Percentiles rank a stretch among this genome's conserved stretches.
These are phyloP conservation scores for Psilocybe azurescens DNA, from an alignment of 768 basidiomycete genomes.

Conservation along the genomic window DNA sequence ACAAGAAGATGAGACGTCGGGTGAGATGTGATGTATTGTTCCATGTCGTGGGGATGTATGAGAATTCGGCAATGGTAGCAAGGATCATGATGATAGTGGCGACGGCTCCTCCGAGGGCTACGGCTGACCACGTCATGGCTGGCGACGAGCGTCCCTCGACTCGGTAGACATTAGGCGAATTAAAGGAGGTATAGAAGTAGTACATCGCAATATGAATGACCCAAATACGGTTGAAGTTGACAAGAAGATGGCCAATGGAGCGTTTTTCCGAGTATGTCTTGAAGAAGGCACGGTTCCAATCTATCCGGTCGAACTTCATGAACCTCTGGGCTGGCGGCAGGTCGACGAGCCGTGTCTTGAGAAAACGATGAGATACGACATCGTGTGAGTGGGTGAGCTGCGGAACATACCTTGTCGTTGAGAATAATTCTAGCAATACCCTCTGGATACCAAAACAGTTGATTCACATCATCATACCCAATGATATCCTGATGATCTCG, in stretches of 20 bases:
- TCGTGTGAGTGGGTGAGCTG: background rate
- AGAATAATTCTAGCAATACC: constrained; percentile 93
- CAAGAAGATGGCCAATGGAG: constrained; percentile 93
- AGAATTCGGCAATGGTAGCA: constrained; percentile 94
- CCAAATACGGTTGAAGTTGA: constrained; percentile 99
- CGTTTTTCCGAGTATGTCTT: constrained; percentile 99
- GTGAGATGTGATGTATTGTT: constrained; percentile 97
- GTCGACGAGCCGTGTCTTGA: constrained; percentile 88
- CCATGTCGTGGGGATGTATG: constrained; percentile 98
- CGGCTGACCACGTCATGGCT: constrained; percentile 92
- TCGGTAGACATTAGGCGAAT: constrained; percentile 86
- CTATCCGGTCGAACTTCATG: constrained; percentile 96
- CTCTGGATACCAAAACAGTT: constrained; percentile 99
- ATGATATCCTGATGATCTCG: constrained; percentile 93
- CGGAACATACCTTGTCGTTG: constrained; percentile 75
- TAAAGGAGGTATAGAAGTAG: constrained; percentile 96
- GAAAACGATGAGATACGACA: constrained; percentile 9
- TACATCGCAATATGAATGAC: constrained; percentile 94
- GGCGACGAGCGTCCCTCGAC: constrained; percentile 60
- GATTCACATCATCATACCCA: constrained; percentile 99
- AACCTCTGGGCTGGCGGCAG: constrained; percentile 90
- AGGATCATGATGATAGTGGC: constrained; percentile 96
- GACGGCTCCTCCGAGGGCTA: constrained; percentile 93
- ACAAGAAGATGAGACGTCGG: constrained; percentile 86
- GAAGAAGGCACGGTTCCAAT: constrained; percentile 97